A percentile compares a stretch with the other conserved stretches of the same genome.
These are phyloP conservation scores for Scytalidium lignicola DNA, from an alignment of 2,329 filamentous ascomycete species.

Conservation along the genomic window DNA sequence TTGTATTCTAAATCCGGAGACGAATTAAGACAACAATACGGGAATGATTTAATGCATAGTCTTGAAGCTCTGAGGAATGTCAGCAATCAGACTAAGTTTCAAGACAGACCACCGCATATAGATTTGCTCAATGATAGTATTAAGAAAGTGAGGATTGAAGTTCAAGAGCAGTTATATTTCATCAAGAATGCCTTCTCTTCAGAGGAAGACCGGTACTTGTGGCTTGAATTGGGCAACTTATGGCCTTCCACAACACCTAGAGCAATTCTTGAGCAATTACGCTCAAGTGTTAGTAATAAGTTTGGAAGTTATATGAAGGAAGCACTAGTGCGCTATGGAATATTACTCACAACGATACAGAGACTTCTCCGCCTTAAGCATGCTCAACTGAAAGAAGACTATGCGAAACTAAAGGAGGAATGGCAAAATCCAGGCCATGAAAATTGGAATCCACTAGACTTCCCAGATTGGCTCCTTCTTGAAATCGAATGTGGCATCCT, in stretches of 20 bases:
- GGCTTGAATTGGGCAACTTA: slow-evolving; percentile 31
- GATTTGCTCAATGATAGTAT: slow-evolving; percentile 15
- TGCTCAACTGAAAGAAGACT: slow-evolving; percentile 23
- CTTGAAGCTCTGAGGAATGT: slow-evolving; percentile 27
- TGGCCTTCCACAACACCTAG: slow-evolving; percentile 34
- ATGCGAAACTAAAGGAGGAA: slow-evolving; percentile 30
- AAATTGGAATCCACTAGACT: slow-evolving; percentile 26
- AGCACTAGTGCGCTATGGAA: slow-evolving; percentile 31
- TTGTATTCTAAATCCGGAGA: slow-evolving; percentile 15
- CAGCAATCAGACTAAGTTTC: slow-evolving; percentile 2
- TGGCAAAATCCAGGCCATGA: slow-evolving; percentile 30
- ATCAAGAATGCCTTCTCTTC: slow-evolving; percentile 17
- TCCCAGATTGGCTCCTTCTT: slow-evolving; percentile 58
- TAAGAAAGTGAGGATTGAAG: slow-evolving; percentile 12
- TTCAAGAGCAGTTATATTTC: slow-evolving; percentile 15
- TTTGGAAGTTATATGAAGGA: slow-evolving; percentile 30
- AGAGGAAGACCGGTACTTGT: slow-evolving; percentile 25
- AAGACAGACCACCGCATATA: slow-evolving; percentile 4
- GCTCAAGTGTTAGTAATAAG: slow-evolving; percentile 20
- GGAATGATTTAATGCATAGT: slow-evolving; percentile 32
- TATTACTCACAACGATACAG: slow-evolving; percentile 34
- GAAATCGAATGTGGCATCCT: slow-evolving; percentile 60
- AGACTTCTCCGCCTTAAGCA: slow-evolving; percentile 35
- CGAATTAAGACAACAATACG: slow-evolving; percentile 30
- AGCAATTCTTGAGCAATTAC: slow-evolving; percentile 35